A percentile compares a stretch with the other conserved stretches of the same genome.
These are phyloP conservation scores for Xylaria sp. DNA, from an alignment of 2,329 filamentous ascomycete genomes.

Conservation along the genomic window DNA sequence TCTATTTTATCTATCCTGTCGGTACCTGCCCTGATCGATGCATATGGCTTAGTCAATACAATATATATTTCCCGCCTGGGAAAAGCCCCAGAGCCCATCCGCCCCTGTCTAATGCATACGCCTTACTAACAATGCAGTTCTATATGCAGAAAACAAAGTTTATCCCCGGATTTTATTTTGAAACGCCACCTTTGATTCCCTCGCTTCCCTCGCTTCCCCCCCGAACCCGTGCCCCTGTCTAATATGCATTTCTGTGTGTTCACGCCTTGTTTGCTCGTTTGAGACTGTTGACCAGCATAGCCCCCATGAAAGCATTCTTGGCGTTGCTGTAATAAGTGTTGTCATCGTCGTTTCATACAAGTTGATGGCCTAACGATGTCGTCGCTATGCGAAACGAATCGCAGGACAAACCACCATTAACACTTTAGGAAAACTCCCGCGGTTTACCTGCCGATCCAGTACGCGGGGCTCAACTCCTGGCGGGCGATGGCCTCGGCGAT, in stretches of 20 bases:
- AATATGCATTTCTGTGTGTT: not conserved
- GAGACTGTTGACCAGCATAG: not conserved
- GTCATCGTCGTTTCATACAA: not conserved
- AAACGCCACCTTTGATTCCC: not conserved
- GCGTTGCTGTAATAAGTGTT: not conserved
- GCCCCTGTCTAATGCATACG: not conserved
- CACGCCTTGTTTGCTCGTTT: constrained; percentile 5
- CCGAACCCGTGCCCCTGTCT: not conserved
- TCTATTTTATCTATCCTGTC: not conserved
- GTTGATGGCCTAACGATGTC: not conserved
- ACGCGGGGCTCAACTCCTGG: constrained; percentile 43
- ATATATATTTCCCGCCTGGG: not conserved
- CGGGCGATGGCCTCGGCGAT: constrained; percentile 46
- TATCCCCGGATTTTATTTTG: constrained; percentile 9
- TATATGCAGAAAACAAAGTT: not conserved
- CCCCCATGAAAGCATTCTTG: not conserved
- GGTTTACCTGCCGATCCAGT: constrained; percentile 45
- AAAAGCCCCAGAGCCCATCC: not conserved
- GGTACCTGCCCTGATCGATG: not conserved
- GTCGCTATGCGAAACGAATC: not conserved
- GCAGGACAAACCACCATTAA: not conserved
- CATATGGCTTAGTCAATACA: not conserved
- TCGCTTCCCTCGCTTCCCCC: too few relatives aligned
- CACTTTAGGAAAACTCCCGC: not conserved
- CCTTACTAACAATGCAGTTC: not conserved